phyloP scores from a whole-genome alignment of 2,329 filamentous ascomycete species.

The Pezicula carpinea region DNA sequence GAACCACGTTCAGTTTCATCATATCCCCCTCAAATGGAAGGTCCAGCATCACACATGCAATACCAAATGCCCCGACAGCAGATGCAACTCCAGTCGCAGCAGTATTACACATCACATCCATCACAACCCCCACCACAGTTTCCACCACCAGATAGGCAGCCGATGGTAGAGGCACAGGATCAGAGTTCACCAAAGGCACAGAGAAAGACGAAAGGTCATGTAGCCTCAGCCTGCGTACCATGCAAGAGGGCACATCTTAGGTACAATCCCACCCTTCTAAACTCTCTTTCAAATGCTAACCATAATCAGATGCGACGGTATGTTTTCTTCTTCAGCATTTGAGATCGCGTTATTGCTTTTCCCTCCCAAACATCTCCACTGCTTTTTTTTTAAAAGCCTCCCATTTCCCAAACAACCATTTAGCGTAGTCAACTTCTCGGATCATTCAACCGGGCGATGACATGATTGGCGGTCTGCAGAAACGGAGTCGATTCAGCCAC shows the following conservation, averaged over 20 bases:
- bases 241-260: slow-evolving; percentile 80
- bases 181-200: slow-evolving; percentile 56
- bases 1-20: slow-evolving; percentile 27
- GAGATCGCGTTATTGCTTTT: slow-evolving; percentile 9
- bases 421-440: not conserved
- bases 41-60: slow-evolving; percentile 15
- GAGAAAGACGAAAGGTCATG: slow-evolving; percentile 72
- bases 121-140: slow-evolving; percentile 19
- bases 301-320: slow-evolving; percentile 56
- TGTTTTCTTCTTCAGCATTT: slow-evolving; percentile 33
- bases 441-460: not conserved
- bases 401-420: not conserved
- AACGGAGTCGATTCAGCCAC: slow-evolving; percentile 9
- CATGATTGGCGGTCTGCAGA: slow-evolving; percentile 6
- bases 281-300: slow-evolving; percentile 28
- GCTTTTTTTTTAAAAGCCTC: not conserved
- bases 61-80: slow-evolving; percentile 15
- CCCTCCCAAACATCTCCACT: slow-evolving; percentile 4
- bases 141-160: slow-evolving; percentile 25
- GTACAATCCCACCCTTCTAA: slow-evolving; percentile 30
- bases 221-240: slow-evolving; percentile 79
- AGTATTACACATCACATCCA: slow-evolving; percentile 16
- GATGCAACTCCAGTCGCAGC: slow-evolving; percentile 18
- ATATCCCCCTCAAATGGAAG: slow-evolving; percentile 20
- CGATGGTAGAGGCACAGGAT: slow-evolving; percentile 39